Conservation (phyloP, 768 basidiomycete genomes). For the Hericium rajendrae region DNA sequence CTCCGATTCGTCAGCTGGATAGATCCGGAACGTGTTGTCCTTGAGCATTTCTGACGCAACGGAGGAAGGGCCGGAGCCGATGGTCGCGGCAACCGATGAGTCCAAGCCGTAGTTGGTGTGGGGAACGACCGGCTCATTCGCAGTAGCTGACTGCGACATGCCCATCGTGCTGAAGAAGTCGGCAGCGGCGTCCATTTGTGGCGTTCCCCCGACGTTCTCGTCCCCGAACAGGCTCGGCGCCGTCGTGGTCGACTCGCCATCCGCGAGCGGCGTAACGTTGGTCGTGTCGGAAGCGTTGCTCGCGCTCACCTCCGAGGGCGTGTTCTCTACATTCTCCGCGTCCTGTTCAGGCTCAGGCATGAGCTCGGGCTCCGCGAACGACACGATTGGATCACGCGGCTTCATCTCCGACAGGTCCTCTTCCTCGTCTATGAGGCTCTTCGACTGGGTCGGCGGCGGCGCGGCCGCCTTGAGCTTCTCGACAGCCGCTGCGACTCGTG, state of each 20-base stretch:
- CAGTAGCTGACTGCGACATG: slow-evolving; percentile 34
- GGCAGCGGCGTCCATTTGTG: slow-evolving; percentile 53
- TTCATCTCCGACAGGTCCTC: slow-evolving; percentile 30
- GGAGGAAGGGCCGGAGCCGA: slow-evolving; percentile 85
- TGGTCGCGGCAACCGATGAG: slow-evolving; percentile 90
- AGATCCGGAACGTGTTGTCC: slow-evolving; percentile 83
- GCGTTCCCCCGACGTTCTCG: slow-evolving; percentile 51
- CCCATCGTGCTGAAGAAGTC: slow-evolving; percentile 89
- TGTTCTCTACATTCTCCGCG: slow-evolving; percentile 37
- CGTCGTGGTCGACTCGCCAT: slow-evolving; percentile 75
- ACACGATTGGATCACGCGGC: slow-evolving; percentile 68
- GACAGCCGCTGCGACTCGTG: slow-evolving; percentile 74
- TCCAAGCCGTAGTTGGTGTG: slow-evolving; percentile 74
- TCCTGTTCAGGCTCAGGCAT: slow-evolving; percentile 28
- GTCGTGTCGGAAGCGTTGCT: slow-evolving; percentile 56
- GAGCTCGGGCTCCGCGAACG: slow-evolving; percentile 72
- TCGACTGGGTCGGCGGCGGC: slow-evolving; percentile 15
- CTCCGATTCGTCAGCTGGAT: slow-evolving; percentile 78
- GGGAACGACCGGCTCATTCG: slow-evolving; percentile 47
- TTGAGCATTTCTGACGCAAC: slow-evolving; percentile 65
- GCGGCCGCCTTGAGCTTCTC: slow-evolving; percentile 52
- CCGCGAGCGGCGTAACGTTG: slow-evolving; percentile 42
- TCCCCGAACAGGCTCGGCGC: slow-evolving; percentile 86
- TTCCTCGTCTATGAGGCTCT: slow-evolving; percentile 18
- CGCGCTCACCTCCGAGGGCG: slow-evolving; percentile 66